Evolutionary conservation across 495 filamentous ascomycete species (phyloP), one percentile per base, ranked within the genome.

Genomic region (Paragyromitra xinjiangensis): DNA sequence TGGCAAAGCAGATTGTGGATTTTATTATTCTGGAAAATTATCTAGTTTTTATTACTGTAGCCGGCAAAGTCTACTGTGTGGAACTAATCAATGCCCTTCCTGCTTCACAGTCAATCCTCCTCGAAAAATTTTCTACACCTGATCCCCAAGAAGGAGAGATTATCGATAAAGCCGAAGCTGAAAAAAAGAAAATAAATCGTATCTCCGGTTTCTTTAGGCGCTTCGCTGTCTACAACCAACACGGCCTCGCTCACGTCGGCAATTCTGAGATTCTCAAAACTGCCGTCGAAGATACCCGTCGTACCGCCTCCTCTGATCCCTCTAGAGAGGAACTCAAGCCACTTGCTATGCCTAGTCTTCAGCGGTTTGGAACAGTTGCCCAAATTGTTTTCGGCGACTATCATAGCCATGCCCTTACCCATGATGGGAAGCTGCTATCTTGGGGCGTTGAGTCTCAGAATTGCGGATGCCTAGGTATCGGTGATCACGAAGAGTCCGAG

Each of bases 311-410:
- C 37, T 11, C 26, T 5, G 50, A 45, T 34, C 29, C 50, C 19
- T 39, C 61, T 39, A 64, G 50, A 9, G 63, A 64, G 16, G 62
- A 79, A 51, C 44, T 80, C 44, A 51, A 71, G 48, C 77, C 81
- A 24, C 71, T 69, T n/a, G 42, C 55, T 22, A 68, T 77, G 22
- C 70, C 71, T 7, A 58, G 26, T 37, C 66, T 82, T 34, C 29
- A 71, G 5, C 73, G 69, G 37, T 64, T 79, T 14, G 74, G 69
- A 48, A 63, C 55, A 53, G 75, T 82, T 34, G 77, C 79, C 34
- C 72, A 80, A 9, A 76, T 82, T 48, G 71, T 69, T n/a, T 82
- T 82, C 50, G 81, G 81, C 9, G 81, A 82, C 45, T 82, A 79
- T 34, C 81, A 82, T 50, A 77, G 45, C 51, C 77, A 82, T 5